Evolutionary conservation across 441 rosid genomes (phyloP).

Genomic region (Corymbia citriodora): DNA sequence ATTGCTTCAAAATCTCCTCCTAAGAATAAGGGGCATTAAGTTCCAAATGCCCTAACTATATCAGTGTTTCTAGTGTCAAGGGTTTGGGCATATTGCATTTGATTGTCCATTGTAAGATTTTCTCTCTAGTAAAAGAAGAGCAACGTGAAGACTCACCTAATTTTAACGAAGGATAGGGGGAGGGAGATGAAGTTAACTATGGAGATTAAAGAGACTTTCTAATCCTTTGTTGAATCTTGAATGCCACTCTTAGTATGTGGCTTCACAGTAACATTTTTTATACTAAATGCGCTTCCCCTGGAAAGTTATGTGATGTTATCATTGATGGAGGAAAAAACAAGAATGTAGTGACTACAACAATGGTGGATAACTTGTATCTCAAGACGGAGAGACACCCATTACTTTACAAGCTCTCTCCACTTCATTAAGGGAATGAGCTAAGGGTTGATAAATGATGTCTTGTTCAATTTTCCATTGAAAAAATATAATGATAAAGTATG

Average conservation of each 20-base stretch:
- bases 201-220: not conserved
- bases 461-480: not conserved
- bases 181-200: not conserved
- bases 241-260: not conserved
- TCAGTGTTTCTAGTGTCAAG: not conserved
- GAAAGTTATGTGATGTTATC: not conserved
- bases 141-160: not conserved
- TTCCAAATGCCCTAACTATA: fast-evolving
- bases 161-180: not conserved
- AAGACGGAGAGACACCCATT: not conserved
- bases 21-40: not conserved
- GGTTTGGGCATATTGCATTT: not conserved
- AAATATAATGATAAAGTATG: not conserved
- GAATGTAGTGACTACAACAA: not conserved
- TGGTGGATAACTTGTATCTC: not conserved
- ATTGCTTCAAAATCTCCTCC: not conserved
- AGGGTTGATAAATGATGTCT: not conserved
- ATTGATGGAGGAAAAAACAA: fast-evolving
- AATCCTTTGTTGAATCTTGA: not conserved
- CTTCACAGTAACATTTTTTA: too few relatives aligned
- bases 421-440: not conserved
- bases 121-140: not conserved
- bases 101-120: not conserved
- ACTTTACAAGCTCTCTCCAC: not conserved
- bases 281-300: not conserved